These are phyloP conservation scores for Tricholoma sp. DNA, from an alignment of 768 basidiomycete species.

Conservation along the genomic window DNA sequence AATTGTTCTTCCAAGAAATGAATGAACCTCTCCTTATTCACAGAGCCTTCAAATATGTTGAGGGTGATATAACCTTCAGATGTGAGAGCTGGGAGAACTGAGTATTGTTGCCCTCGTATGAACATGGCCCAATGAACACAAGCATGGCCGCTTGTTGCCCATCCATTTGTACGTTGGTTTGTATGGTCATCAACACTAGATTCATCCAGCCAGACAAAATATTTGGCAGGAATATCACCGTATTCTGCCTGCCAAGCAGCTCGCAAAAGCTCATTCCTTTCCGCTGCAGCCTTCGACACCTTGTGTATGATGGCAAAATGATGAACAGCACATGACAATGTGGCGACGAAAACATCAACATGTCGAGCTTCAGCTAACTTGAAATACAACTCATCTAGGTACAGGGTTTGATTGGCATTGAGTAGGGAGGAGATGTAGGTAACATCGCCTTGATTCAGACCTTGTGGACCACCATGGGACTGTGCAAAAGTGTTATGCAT, in stretches of 20 bases:
- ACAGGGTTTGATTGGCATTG: too few species aligned
- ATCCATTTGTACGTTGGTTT: not conserved
- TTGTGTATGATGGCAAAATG: constrained; percentile 11
- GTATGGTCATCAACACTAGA: not conserved
- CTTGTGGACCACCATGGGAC: constrained; percentile 7
- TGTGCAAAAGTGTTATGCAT: constrained; percentile 14
- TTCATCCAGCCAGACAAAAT: not conserved
- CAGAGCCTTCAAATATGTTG: not conserved
- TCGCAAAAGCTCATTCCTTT: not conserved
- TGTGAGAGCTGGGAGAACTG: not conserved
- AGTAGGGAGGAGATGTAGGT: constrained; percentile 14
- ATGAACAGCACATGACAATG: constrained; percentile 18
- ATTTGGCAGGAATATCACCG: not conserved
- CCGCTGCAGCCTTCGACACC: constrained; percentile 7
- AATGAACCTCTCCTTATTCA: too few species aligned
- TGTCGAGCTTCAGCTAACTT: constrained; percentile 11
- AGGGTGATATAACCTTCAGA: too few species aligned
- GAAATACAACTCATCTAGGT: too few species aligned
- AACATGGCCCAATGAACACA: not conserved
- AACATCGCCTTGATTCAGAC: constrained; percentile 16
- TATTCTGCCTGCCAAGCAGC: not conserved
- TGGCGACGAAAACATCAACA: constrained; percentile 23
- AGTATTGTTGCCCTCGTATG: not conserved
- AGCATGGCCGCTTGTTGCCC: not conserved
- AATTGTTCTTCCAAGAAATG: too few species aligned